Conservation (phyloP, 2,329 filamentous ascomycete genomes). For the Phoma sp. region DNA sequence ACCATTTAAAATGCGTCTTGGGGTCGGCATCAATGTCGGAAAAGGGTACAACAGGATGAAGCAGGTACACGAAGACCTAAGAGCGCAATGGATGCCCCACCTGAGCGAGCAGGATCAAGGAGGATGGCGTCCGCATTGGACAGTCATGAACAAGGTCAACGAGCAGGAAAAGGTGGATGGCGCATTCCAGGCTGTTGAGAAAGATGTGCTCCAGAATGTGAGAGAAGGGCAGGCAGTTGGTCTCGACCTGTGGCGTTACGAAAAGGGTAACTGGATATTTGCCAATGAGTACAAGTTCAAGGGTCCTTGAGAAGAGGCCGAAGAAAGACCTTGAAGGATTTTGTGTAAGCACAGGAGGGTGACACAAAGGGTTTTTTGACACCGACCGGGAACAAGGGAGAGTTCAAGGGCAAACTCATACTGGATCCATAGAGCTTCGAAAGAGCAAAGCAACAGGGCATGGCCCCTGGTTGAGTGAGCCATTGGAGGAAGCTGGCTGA, state of each 20-base stretch:
- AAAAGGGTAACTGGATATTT: conserved; percentile 51
- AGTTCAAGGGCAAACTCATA: not conserved
- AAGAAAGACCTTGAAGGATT: conserved; percentile 10
- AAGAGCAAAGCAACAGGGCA: not conserved
- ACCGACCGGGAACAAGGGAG: not conserved
- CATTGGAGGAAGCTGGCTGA: not conserved
- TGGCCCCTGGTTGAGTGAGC: not conserved
- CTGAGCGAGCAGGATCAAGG: conserved; percentile 54
- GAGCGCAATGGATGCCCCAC: conserved; percentile 46
- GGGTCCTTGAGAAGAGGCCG: conserved; percentile 6
- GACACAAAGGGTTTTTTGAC: not conserved
- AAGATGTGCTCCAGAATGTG: conserved; percentile 38
- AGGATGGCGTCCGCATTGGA: conserved; percentile 52
- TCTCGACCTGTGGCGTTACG: conserved; percentile 52
- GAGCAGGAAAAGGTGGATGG: conserved; percentile 47
- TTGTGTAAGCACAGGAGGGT: not conserved
- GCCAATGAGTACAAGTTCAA: conserved; percentile 46
- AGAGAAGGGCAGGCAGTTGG: conserved; percentile 48
- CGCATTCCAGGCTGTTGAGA: conserved; percentile 46
- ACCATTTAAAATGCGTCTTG: conserved; percentile 51
- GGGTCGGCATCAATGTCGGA: conserved; percentile 48
- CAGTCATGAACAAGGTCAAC: conserved; percentile 56
- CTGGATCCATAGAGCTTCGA: not conserved
- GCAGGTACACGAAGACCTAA: conserved; percentile 45
- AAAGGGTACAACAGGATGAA: conserved; percentile 42